Base-by-base conservation (phyloP, 2,329 filamentous ascomycete genomes). In the Aspergillus oerlinghausenensis region DNA sequence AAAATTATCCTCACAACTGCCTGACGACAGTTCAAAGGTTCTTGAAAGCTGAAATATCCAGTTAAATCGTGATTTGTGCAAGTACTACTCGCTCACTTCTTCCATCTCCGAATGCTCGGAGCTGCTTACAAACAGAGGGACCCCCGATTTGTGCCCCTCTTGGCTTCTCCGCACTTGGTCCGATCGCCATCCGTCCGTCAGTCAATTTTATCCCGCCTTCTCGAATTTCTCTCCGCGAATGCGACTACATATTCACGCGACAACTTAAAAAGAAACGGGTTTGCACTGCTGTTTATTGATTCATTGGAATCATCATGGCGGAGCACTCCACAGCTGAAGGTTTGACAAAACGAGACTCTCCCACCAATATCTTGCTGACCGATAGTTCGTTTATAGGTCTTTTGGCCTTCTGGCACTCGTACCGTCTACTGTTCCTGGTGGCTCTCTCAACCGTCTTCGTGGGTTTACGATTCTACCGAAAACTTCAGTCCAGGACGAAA, bases 341-440 rank as follows among this genome's bases (percentile, higher is more conserved):
- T 62, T 21, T 23, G 49, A 28, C 10, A 40, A 23, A 29, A 6
- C 2, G 28, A 19, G 8, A 11, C 23, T 14, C 9, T n/a, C 23
- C 10, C 11, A 40, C 9, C 23, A 3, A 19, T 35, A 21, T 14
- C 21, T 14, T 47, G 21, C 43, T 47, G 21, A 23, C 52, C 23
- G 2, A 32, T 19, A 26, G 21, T 43, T 14, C 38, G 3, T 23
- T 17, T 42, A 2, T 26, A 79, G 76, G 69, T 53, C 49, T 75
- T 9, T 62, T 79, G 55, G 68, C 70, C 59, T 55, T 74, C 57
- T 82, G 80, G 80, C 79, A 82, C 66, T 63, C 67, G 19, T 75
- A 79, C 65, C 76, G 80, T 60, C 67, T 79, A 23, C 73, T 75
- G 11, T 65, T 81, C 42, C 69, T 82, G 42, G 57, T 79, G 43